Evolutionary conservation across 1,139 yeast species (phyloP), one percentile per base, ranked within the genome.

Genomic region (Candida mesenterica): DNA sequence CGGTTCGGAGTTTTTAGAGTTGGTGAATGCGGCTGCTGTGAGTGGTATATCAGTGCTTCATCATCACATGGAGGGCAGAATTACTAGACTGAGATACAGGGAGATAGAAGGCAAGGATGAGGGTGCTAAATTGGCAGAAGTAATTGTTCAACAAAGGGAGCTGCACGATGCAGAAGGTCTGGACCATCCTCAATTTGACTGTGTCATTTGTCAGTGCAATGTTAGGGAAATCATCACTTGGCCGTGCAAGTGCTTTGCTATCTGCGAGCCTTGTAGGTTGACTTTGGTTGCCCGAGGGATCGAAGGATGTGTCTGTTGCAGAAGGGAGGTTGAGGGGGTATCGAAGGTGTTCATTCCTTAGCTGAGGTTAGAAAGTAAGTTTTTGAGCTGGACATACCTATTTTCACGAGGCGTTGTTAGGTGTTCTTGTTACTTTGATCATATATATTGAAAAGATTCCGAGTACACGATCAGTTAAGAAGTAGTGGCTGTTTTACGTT

Each of bases 181-280:
- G 5, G 12, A 26, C n/a, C 15, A 41, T 9, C 35, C 50, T 4
- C 45, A 60, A 15, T 51, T 70, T 29, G 75, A 62, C 9, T 89
- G 97, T 60, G 95, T 87, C 3, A 82, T 89, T 2, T 89, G 97
- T 56, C 94, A 85, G 47, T 70, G 72, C 8, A 77, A 82, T 39
- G 74, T 79, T 6, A 71, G 97, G 46, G 87, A 83, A 43, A 76
- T 89, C 28, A 80, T 89, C 12, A 67, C 92, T 3, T 89, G 97
- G 97, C 97, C 97, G 1, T 89, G 97, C 55, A 76, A 80, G 48
- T 89, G 97, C 57, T 77, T 89, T 44, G 89, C 96, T 0, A 69
- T 89, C 6, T 89, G 97, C 57, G 96, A 88, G 44, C 73, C 77
- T 12, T 89, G 97, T 53, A 70, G 97, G 16, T 64, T 81, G 20